Base-by-base conservation (phyloP, 2,329 filamentous ascomycete genomes). In the Periconia sp. region DNA sequence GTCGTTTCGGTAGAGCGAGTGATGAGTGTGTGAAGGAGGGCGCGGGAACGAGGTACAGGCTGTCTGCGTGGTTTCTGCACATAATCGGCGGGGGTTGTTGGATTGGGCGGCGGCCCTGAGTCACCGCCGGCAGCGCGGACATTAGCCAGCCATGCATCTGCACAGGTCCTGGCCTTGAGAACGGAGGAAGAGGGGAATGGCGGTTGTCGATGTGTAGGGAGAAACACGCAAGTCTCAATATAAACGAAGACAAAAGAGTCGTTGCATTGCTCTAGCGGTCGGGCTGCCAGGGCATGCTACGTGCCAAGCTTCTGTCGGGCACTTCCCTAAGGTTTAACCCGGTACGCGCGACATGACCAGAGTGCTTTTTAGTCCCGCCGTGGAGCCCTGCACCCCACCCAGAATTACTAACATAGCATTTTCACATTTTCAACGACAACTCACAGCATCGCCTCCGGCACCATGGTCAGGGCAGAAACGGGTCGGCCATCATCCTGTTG, bases 21-120 rank as follows among this genome's bases (percentile, higher is more conserved):
- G 49, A 50, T 58, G 47, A 41, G 55, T 20, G 49, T 42, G 48
- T 56, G 43, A 50, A 57, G 55, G 50, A 37, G 35, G 48, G 41
- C 15, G 53, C n/a, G 48, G 51, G 52, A 45, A 33, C 31, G 50
- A 54, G 54, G 45, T 49, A 52, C 47, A 42, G 53, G 58, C 23
- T 50, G 52, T 45, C 56, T 61, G 42, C 49, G 53, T 52, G 59
- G 59, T 49, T 57, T 57, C 53, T 54, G 49, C 47, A 50, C 20
- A 51, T 60, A 62, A 27, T 58, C 53, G 31, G 55, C 53, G 50
- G 57, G 55, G 53, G 60, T 59, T 55, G 54, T 15, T 27, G 56
- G 54, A 23, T 53, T 31, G 45, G 57, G 55, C 47, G 57, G 59
- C 44, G 52, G 59, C 53, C 58, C 52, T 30, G 48, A 56, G 45